Conservation (phyloP, 768 basidiomycete genomes). For the Terana coerulea region DNA sequence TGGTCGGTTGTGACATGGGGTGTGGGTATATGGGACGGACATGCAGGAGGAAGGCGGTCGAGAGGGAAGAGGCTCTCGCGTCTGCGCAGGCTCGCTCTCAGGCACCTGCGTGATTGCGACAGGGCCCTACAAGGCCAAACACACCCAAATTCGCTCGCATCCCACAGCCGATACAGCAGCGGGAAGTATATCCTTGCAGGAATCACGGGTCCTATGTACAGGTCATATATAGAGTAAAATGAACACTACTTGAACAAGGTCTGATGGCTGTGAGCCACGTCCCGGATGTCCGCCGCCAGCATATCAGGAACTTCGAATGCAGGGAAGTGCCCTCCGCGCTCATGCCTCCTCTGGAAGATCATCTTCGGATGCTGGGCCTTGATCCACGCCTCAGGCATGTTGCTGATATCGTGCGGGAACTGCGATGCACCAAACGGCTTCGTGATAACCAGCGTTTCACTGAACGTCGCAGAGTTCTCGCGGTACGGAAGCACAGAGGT, state of each 20-base stretch:
- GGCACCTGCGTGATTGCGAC: not conserved
- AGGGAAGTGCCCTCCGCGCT: slow-evolving; percentile 12
- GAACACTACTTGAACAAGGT: not conserved
- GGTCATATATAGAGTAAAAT: too few relatives aligned
- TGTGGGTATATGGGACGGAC: not conserved
- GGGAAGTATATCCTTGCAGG: too few relatives aligned
- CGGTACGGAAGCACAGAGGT: slow-evolving; percentile 20
- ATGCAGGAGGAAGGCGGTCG: not conserved
- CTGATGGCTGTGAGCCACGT: not conserved
- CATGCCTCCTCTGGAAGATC: slow-evolving; percentile 2
- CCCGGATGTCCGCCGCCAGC: slow-evolving; percentile 4
- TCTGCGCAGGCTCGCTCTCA: slow-evolving; percentile 1
- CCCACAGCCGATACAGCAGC: too few relatives aligned
- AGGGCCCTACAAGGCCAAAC: slow-evolving; percentile 9
- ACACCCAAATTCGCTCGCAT: slow-evolving; percentile 5
- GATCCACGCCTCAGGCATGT: slow-evolving; percentile 5
- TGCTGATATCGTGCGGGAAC: slow-evolving; percentile 8
- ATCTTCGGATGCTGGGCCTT: slow-evolving; percentile 5
- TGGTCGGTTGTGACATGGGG: slow-evolving; percentile 18
- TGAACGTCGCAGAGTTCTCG: slow-evolving; percentile 11
- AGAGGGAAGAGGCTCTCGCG: not conserved
- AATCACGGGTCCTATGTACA: too few relatives aligned
- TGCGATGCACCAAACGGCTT: slow-evolving; percentile 7
- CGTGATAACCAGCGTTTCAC: not conserved
- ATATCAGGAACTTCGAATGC: slow-evolving; percentile 10